phyloP scores from a whole-genome alignment of 257 asterid genomes.

The Linaria vulgaris region DNA sequence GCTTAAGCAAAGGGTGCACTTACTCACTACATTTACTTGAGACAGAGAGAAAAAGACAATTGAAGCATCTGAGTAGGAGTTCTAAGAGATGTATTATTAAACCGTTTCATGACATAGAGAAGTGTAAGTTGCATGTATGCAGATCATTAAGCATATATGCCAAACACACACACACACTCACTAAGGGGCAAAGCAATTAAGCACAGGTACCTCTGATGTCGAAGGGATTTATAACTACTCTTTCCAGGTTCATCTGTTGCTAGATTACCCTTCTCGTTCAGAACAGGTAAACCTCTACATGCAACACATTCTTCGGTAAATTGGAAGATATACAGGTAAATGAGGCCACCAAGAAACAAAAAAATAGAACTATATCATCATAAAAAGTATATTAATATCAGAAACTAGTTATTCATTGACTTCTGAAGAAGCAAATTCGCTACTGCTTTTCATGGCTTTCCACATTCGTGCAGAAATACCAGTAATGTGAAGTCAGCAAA shows the following conservation, averaged over 20 bases:
- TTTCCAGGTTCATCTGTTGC: constrained; percentile 62
- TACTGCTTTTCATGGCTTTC: no score
- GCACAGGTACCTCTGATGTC: constrained; percentile 63
- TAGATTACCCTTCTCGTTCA: constrained; percentile 84
- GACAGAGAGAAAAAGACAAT: constrained; percentile 45
- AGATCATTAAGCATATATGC: not conserved
- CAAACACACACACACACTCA: not conserved
- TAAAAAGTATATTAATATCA: constrained; percentile 9
- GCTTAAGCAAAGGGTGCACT: constrained; percentile 96
- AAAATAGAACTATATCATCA: not conserved
- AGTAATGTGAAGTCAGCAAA: no score
- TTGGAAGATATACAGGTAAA: not conserved
- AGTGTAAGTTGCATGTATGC: not conserved
- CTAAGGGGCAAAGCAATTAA: not conserved
- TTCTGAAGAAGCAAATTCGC: not conserved
- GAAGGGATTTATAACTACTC: constrained; percentile 58
- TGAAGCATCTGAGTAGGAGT: not conserved
- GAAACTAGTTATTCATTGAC: not conserved
- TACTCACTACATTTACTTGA: constrained; percentile 61
- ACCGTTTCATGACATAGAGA: not conserved
- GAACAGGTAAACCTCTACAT: constrained; percentile 83
- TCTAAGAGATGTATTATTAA: no score
- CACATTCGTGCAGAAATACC: not conserved
- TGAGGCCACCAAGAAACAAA: constrained; percentile 18
- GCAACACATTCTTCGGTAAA: constrained; percentile 23